Conservation (phyloP, 2,329 filamentous ascomycete genomes). For the Ophiocordyceps camponoti-floridani region DNA sequence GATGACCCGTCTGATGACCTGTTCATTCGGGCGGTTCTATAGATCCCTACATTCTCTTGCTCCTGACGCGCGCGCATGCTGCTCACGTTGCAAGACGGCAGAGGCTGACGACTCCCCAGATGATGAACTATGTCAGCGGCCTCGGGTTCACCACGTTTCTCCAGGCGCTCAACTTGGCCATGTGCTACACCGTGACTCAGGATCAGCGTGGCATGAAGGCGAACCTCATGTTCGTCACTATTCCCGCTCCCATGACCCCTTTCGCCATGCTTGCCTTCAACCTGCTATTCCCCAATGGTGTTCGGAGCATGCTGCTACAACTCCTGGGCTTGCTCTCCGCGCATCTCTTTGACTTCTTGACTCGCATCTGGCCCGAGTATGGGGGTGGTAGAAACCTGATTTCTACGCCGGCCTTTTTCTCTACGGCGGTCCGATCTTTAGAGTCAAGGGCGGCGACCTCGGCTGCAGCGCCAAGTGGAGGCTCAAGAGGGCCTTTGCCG, state of each 20-base stretch:
- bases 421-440: conserved; percentile 39
- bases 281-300: conserved; percentile 45
- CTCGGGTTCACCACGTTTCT: conserved; percentile 27
- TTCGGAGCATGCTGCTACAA: conserved; percentile 39
- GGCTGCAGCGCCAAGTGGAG: conserved; percentile 32
- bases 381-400: conserved; percentile 68
- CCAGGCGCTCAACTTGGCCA: conserved; percentile 55
- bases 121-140: conserved; percentile 14
- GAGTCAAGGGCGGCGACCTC: conserved; percentile 6
- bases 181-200: conserved; percentile 71
- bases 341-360: conserved; percentile 81
- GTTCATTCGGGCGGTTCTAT: conserved; percentile 40
- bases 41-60: conserved; percentile 40
- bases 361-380: conserved; percentile 73
- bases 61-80: conserved; percentile 5
- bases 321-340: conserved; percentile 69
- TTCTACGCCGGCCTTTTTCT: conserved; percentile 54
- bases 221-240: conserved; percentile 65
- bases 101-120: conserved; percentile 8
- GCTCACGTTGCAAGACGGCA: neutral
- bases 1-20: conserved; percentile 47
- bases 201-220: conserved; percentile 64
- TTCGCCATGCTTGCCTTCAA: conserved; percentile 62
- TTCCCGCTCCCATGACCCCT: conserved; percentile 68
- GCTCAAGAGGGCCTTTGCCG: conserved; percentile 31